Evolutionary conservation across 257 asterid species (phyloP).

Genomic region (Agastache rugosa): DNA sequence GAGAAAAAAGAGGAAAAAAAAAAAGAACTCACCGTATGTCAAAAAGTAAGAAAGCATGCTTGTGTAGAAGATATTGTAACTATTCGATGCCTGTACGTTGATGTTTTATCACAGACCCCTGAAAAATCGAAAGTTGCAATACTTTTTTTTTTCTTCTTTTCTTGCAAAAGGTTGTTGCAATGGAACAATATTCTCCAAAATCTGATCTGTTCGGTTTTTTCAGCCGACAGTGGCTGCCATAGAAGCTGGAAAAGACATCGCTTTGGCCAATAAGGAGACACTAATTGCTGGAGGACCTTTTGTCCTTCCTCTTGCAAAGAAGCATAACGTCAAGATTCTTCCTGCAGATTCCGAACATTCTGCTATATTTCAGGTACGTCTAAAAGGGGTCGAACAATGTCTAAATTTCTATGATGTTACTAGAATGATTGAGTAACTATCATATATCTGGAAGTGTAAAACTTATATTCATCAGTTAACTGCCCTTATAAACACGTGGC

Average conservation of each 20-base stretch:
- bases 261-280: slow-evolving; percentile 97
- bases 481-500: neutral
- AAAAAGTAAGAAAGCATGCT: no score
- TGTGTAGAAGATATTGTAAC: no score
- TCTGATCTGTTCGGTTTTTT: slow-evolving; percentile 12
- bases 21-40: no score
- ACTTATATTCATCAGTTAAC: neutral
- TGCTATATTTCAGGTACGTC: slow-evolving; percentile 90
- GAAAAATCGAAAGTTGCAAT: neutral
- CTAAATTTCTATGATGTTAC: neutral
- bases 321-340: slow-evolving; percentile 96
- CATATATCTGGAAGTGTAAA: no score
- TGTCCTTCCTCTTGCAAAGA: slow-evolving; percentile 95
- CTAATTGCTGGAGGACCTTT: slow-evolving; percentile 98
- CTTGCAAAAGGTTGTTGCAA: neutral
- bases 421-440: neutral
- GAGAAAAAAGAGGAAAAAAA: no score
- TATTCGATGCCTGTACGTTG: neutral
- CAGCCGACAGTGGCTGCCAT: slow-evolving; percentile 99
- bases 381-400: slow-evolving; percentile 8
- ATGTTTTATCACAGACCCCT: neutral
- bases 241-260: slow-evolving; percentile 98
- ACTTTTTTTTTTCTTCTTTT: neutral
- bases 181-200: slow-evolving; percentile 13
- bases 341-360: slow-evolving; percentile 99